Conservation (phyloP, 768 basidiomycete genomes). For the Russula brevipes region DNA sequence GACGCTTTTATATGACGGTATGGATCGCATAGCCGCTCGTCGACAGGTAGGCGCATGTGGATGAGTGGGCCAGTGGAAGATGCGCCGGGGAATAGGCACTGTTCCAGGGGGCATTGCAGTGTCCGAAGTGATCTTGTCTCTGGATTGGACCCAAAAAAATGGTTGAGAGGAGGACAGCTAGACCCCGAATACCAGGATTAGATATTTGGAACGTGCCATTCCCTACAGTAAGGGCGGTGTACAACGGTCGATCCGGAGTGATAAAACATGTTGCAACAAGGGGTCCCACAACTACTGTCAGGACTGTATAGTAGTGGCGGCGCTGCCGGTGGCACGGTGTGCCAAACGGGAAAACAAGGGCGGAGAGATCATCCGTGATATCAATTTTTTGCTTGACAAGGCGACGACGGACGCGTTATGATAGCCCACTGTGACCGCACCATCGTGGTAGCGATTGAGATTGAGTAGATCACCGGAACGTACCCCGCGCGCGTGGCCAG, state of each 20-base stretch:
- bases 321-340: not conserved
- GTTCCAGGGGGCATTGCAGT: not conserved
- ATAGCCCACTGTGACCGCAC: conserved; percentile 1
- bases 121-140: conserved; percentile 10
- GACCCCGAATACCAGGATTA: conserved; percentile 2
- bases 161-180: not conserved
- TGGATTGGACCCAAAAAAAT: conserved; percentile 6
- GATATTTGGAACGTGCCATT: not conserved
- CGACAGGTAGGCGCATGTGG: not conserved
- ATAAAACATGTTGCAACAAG: not conserved
- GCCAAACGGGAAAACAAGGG: not conserved
- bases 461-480: conserved; percentile 7
- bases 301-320: not conserved
- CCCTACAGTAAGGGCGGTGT: conserved; percentile 8
- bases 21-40: conserved; percentile 12
- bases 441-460: not conserved
- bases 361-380: conserved; percentile 3
- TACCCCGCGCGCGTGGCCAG: conserved; percentile 4
- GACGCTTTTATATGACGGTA: conserved; percentile 11
- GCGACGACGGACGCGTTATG: not conserved
- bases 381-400: conserved; percentile 5
- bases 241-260: not conserved
- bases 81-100: not conserved
- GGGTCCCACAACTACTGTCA: not conserved
- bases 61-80: not conserved